Conservation (phyloP, 192 early-diverging fungal species). For the Cetraspora pellucida region DNA sequence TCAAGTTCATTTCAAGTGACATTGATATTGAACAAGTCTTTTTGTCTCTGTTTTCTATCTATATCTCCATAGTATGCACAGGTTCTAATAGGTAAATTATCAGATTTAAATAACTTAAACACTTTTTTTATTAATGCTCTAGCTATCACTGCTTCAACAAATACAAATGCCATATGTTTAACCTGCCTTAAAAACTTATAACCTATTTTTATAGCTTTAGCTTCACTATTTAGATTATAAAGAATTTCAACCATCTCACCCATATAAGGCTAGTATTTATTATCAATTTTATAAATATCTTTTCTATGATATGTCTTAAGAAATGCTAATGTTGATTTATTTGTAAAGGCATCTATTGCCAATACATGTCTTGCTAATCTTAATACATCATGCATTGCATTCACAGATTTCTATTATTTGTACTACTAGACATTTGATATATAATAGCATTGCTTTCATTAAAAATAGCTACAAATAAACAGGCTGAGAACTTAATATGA, state of each 20-base stretch:
- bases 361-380: slow-evolving; percentile 7
- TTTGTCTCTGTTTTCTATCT: slow-evolving; percentile 19
- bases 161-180: slow-evolving; percentile 21
- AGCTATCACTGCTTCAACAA: neutral
- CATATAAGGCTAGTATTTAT: slow-evolving; percentile 16
- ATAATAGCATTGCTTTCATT: slow-evolving; percentile 23
- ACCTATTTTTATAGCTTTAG: slow-evolving; percentile 18
- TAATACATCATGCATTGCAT: slow-evolving; percentile 29
- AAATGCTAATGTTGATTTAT: slow-evolving; percentile 12
- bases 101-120: neutral
- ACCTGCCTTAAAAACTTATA: slow-evolving; percentile 13
- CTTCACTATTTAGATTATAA: slow-evolving; percentile 29
- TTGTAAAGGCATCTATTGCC: slow-evolving; percentile 24
- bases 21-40: slow-evolving; percentile 24
- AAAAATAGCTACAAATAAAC: slow-evolving; percentile 4
- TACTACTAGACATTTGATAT: slow-evolving; percentile 23
- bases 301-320: slow-evolving; percentile 10
- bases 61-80: slow-evolving; percentile 21
- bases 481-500: too few species aligned
- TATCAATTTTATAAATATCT: slow-evolving; percentile 1
- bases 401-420: slow-evolving; percentile 13
- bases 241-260: slow-evolving; percentile 23
- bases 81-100: slow-evolving; percentile 2
- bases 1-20: slow-evolving; percentile 2
- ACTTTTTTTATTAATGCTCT: slow-evolving; percentile 26